phyloP scores from a whole-genome alignment of 83 land plant genomes.

The Isoetes engelmannii region DNA sequence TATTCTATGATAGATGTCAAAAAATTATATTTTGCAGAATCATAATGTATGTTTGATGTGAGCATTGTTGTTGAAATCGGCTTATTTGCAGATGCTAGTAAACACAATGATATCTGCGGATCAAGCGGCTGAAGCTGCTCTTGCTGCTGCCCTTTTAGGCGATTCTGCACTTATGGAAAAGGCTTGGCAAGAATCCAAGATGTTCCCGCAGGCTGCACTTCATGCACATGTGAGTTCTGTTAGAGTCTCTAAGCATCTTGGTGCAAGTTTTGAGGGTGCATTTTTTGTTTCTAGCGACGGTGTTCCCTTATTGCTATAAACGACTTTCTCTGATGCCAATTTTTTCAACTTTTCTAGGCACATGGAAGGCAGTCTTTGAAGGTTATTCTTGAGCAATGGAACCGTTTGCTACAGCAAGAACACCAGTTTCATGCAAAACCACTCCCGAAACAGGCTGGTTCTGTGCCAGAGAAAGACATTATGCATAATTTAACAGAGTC shows the following conservation, averaged over 20 bases:
- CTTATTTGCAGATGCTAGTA: slow-evolving; percentile 56
- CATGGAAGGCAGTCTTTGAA: slow-evolving; percentile 84
- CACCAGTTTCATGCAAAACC: slow-evolving; percentile 45
- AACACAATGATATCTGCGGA: slow-evolving; percentile 77
- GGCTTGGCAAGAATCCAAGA: slow-evolving; percentile 95
- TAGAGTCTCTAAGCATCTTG: slow-evolving; percentile 5
- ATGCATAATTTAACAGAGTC: slow-evolving; percentile 58
- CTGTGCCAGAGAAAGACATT: slow-evolving; percentile 33
- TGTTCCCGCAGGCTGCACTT: slow-evolving; percentile 91
- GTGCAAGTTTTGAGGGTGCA: background rate
- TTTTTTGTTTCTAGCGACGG: background rate
- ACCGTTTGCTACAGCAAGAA: slow-evolving; percentile 73
- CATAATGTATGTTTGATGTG: background rate
- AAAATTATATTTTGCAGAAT: background rate
- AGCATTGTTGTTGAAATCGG: background rate
- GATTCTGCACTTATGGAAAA: slow-evolving; percentile 91
- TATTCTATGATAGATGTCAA: background rate
- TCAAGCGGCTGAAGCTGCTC: slow-evolving; percentile 91
- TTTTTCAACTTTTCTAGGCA: slow-evolving; percentile 41
- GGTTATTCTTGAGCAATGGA: slow-evolving; percentile 71
- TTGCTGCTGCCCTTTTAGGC: slow-evolving; percentile 86
- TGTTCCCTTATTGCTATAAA: background rate
- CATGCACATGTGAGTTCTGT: slow-evolving; percentile 77
- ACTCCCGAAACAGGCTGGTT: slow-evolving; percentile 52
- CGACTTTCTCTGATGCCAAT: background rate